Evolutionary conservation across 2,329 filamentous ascomycete genomes (phyloP), one percentile per base, ranked within the genome.

Genomic region (Paracamarosporium sp.): DNA sequence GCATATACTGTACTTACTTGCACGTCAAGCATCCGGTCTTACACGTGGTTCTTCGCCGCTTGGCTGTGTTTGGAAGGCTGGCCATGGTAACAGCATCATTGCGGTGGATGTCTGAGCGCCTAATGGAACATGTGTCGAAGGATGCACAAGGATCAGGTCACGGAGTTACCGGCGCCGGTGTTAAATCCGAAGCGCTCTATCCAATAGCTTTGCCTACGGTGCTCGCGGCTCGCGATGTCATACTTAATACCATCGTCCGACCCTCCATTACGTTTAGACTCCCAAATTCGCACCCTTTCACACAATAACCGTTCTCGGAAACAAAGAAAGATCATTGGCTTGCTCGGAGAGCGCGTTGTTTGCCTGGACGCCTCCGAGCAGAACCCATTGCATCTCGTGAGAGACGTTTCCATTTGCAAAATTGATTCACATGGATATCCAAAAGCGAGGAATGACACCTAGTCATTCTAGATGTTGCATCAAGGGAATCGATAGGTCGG

Each of bases 11-110:
- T 17, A 64, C 66, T 62, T 56, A 70, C 68, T 67, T 69, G 64
- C 68, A 71, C 20, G 68, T 69, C 15, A 62, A 60, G 50, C 68
- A 71, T 12, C 65, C 57, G 5, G 53, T 56, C 30, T 56, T 60
- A 12, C 46, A 38, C 33, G 46, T 48, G 20, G 30, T 50, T 17
- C 46, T 50, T 13, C 46, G 20, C 31, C 33, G 33, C 22, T 38
- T 50, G 22, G 17, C 15, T n/a, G 22, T 27, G 4, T 50, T 50
- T 2, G 31, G 20, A 12, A 28, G 22, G 20, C 11, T 15, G 4
- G n/a, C 30, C 45, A 48, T 48, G 2, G 9, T 46, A n/a, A 17
- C 13, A 7, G 28, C 12, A 35, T 17, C 43, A 22, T 22, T 30
- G 13, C 12, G 17, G 6, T 30, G 25, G 28, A n/a, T 5, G 17